A percentile compares a stretch with the other conserved stretches of the same genome.
phyloP scores from a whole-genome alignment of 768 basidiomycete genomes.

The Leccinum ochraceum region DNA sequence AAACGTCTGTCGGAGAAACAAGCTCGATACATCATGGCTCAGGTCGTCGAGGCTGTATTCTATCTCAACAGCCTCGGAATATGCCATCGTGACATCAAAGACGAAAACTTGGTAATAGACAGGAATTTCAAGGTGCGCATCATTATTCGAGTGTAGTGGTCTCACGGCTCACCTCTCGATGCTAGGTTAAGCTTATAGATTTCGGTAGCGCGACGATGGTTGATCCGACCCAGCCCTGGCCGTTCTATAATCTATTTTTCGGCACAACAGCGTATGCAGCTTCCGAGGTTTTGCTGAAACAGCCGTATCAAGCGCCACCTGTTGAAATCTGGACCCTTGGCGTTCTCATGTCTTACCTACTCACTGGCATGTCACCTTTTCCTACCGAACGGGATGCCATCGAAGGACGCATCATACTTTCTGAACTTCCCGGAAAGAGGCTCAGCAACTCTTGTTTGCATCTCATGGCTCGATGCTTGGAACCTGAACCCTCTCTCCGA shows the following conservation, averaged over 20 bases:
- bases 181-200: slow-evolving; percentile 90
- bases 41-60: slow-evolving; percentile 82
- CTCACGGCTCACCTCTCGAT: slow-evolving; percentile 15
- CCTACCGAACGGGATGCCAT: slow-evolving; percentile 82
- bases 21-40: slow-evolving; percentile 81
- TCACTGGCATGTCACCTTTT: slow-evolving; percentile 93
- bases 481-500: slow-evolving; percentile 78
- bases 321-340: slow-evolving; percentile 97
- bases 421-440: slow-evolving; percentile 38
- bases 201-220: slow-evolving; percentile 88
- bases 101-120: slow-evolving; percentile 90
- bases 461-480: slow-evolving; percentile 76
- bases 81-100: slow-evolving; percentile 95
- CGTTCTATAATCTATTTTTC: slow-evolving; percentile 78
- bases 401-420: slow-evolving; percentile 59
- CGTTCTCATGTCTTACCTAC: slow-evolving; percentile 90
- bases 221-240: slow-evolving; percentile 60
- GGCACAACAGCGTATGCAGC: slow-evolving; percentile 96
- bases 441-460: slow-evolving; percentile 54
- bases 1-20: slow-evolving; percentile 77
- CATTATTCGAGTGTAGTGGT: not conserved
- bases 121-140: slow-evolving; percentile 59
- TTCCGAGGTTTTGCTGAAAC: slow-evolving; percentile 88
- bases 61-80: slow-evolving; percentile 84
- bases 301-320: slow-evolving; percentile 87